Evolutionary conservation across 768 basidiomycete species (phyloP), one percentile per base, ranked within the genome.

Genomic region (Melanogaster broomeanus): DNA sequence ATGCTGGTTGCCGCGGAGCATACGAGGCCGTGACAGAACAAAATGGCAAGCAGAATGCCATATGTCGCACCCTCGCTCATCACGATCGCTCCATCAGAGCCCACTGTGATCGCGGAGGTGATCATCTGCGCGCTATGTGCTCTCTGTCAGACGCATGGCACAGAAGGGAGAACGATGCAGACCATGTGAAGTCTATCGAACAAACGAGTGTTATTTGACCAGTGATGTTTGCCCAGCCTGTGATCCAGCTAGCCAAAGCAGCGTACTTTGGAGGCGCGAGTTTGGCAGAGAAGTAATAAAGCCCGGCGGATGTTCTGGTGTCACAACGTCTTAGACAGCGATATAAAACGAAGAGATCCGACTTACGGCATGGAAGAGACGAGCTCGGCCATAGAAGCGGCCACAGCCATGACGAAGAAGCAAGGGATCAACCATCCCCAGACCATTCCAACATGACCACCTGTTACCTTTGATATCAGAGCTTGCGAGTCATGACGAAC

Each of bases 241-340:
- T 75, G 47, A 78, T 70, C 74, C 74, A 77, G 56, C 84, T 83
- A 2, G 84, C 81, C 45, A 90, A 67, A 7, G 85, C 75, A 3
- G 83, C 76, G 49, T 82, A 81, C 59, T 77, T 74, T 6, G 76
- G 75, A 1, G 85, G 84, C 3, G 88, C 87, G 39, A 90, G 66
- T 61, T 85, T 88, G 0, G 87, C 84, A 2, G 87, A 85, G 66
- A 88, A 89, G 65, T 88, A 90, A 64, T 89, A 89, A 16, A 90
- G 72, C 0, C 87, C 88, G 7, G 88, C 87, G 55, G 87, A 89
- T 21, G 88, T 90, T 46, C 87, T 89, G 18, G 33, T 18, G 22
- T 43, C 28, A 42, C 38, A 33, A 44, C 27, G 22, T 48, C 42
- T 42, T 41, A 21, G 21, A 27, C n/a, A 34, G 30, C 11, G 27